Base-by-base conservation (phyloP, 2,329 filamentous ascomycete genomes). In the Diplodia intermedia region DNA sequence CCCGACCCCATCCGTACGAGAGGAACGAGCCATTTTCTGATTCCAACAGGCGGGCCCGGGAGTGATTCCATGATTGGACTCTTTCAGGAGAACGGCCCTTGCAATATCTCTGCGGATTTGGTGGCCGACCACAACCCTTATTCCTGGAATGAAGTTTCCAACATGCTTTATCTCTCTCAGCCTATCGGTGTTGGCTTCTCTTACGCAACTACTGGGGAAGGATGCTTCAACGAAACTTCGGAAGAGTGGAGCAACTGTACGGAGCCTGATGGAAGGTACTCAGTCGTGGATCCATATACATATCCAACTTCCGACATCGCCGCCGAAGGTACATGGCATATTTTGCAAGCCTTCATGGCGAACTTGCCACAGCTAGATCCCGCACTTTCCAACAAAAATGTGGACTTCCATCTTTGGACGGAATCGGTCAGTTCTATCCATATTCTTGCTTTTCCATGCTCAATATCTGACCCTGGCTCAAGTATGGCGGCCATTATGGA, bases 341-440 rank as follows among this genome's bases (percentile, higher is more conserved):
- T 78, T 31, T 68, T 79, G 6, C 77, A 79, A 56, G 76, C 74
- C 2, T 79, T 79, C 67, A 61, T 78, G 54, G 75, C 77, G 38
- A 69, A 77, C 0, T 75, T 74, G 9, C 77, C 77, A 1, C 75
- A 78, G 66, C 75, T 88, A 15, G 85, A 86, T 15, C 52, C 65
- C 4, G 36, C 79, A 26, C 81, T 86, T 66, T 63, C 66, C 5
- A 86, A 84, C 31, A 83, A 81, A 7, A 86, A 84, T 20, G 83
- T 83, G 69, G 83, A 81, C 3, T 87, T 87, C 71, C 85, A 84
- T 67, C 75, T 85, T 40, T 85, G 82, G 81, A 85, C 83, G 1
- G 82, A 85, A 72, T 61, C 26, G 7, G 43, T 60, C 4, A 20
- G 26, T 50, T 14, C n/a, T 11, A 26, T 20, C 7, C 31, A 11